Percentiles rank a stretch among this genome's conserved stretches.
phyloP scores from a whole-genome alignment of 2,329 filamentous ascomycete genomes.

The Tolypocladium ovalisporum region DNA sequence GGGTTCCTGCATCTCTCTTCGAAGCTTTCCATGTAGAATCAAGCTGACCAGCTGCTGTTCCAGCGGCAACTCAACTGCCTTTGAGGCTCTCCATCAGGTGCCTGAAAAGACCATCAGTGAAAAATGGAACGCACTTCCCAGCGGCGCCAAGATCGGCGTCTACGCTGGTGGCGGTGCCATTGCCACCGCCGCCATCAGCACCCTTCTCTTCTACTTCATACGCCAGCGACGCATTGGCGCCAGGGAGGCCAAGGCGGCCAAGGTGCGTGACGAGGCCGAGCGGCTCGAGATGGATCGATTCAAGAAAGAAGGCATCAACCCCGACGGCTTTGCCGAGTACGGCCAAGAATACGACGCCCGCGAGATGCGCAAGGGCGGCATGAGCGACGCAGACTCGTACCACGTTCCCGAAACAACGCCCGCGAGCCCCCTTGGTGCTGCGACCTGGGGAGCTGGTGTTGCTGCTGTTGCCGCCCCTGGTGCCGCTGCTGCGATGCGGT shows the following conservation, averaged over 20 bases:
- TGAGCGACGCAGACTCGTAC: constrained; percentile 7
- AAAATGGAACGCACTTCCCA: constrained; percentile 43
- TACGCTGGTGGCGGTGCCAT: constrained; percentile 36
- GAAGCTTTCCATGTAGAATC: no score
- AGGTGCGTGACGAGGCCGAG: constrained; percentile 33
- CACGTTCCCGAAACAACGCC: constrained; percentile 7
- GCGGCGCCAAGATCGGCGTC: constrained; percentile 38
- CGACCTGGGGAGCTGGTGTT: constrained; percentile 5
- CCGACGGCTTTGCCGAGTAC: constrained; percentile 29
- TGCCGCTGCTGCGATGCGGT: not conserved
- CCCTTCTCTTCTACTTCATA: constrained; percentile 41
- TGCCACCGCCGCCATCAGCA: constrained; percentile 28
- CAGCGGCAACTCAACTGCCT: constrained; percentile 47
- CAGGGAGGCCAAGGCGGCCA: constrained; percentile 36
- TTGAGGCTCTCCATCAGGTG: constrained; percentile 27
- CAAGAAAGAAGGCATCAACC: constrained; percentile 34
- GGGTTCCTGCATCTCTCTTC: constrained; percentile 20
- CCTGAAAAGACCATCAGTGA: constrained; percentile 34
- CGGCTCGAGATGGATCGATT: constrained; percentile 40
- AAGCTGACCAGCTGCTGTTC: not conserved
- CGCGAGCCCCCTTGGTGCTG: constrained; percentile 6
- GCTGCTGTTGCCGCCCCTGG: not conserved
- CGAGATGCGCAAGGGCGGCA: constrained; percentile 4
- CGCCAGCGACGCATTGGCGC: constrained; percentile 42
- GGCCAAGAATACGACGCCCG: constrained; percentile 11